Percentiles rank a stretch among this genome's conserved stretches.
Evolutionary conservation across 768 basidiomycete genomes (phyloP).

Genomic region (Collybia mongolica): DNA sequence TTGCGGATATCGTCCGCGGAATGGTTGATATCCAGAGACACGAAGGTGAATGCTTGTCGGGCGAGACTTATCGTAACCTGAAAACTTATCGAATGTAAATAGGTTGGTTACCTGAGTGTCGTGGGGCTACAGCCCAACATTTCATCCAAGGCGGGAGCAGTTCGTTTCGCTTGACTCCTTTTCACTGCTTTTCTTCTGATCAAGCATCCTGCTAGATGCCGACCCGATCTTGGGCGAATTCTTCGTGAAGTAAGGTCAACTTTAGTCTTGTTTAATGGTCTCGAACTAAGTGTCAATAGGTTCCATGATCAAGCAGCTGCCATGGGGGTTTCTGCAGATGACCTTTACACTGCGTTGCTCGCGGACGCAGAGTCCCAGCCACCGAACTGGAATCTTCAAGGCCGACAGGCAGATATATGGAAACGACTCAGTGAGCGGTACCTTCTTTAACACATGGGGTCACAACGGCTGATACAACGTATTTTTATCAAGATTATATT

Average conservation of each 20-base stretch:
- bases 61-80: no score
- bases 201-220: constrained; percentile 37
- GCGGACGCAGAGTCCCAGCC: constrained; percentile 60
- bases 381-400: constrained; percentile 62
- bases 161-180: constrained; percentile 28
- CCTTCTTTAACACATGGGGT: background rate
- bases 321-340: constrained; percentile 45
- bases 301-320: constrained; percentile 47
- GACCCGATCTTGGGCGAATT: constrained; percentile 67
- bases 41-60: constrained; percentile 50
- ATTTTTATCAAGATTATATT: constrained; percentile 31
- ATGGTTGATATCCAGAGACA: constrained; percentile 69
- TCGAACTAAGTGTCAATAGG: constrained; percentile 23
- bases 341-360: constrained; percentile 55
- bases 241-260: constrained; percentile 52
- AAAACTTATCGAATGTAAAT: background rate
- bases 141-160: constrained; percentile 63
- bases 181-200: background rate
- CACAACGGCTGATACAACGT: background rate
- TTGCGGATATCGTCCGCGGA: constrained; percentile 58
- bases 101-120: constrained; percentile 62
- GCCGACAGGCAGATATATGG: constrained; percentile 57
- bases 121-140: constrained; percentile 34
- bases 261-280: background rate
- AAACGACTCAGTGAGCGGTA: constrained; percentile 26